Conservation (phyloP, 2,329 filamentous ascomycete species). For the Fusarium heterosporum region DNA sequence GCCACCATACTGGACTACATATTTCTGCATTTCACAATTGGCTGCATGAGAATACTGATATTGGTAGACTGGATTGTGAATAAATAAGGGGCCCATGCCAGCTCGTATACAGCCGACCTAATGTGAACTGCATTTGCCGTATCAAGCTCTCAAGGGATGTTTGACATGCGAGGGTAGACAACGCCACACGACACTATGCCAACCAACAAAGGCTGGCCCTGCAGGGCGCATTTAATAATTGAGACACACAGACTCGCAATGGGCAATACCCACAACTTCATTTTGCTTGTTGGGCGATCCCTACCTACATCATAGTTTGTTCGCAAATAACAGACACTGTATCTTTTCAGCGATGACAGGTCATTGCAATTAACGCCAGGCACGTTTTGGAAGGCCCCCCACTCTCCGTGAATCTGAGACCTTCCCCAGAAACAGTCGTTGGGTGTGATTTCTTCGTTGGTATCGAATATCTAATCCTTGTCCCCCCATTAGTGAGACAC, state of each 20-base stretch:
- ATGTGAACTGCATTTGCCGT: not conserved
- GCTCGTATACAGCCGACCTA: not conserved
- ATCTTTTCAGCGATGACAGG: no score
- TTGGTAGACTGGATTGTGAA: not conserved
- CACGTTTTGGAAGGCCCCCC: no score
- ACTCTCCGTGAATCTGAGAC: not conserved
- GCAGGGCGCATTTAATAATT: not conserved
- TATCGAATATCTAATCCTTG: not conserved
- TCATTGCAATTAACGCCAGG: no score
- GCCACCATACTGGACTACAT: not conserved
- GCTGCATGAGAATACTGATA: not conserved
- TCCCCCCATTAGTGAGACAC: not conserved
- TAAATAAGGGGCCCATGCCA: not conserved
- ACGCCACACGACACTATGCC: not conserved
- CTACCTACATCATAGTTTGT: no score
- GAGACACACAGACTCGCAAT: not conserved
- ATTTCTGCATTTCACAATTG: not conserved
- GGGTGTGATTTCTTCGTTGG: not conserved
- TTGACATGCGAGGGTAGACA: not conserved
- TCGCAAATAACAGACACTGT: no score
- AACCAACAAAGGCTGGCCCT: not conserved
- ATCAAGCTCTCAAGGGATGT: not conserved
- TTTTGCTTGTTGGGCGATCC: not conserved
- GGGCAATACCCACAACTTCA: not conserved
- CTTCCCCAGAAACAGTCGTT: not conserved